phyloP scores from a whole-genome alignment of 2,329 filamentous ascomycete species.

The Pseudopithomyces maydicus region DNA sequence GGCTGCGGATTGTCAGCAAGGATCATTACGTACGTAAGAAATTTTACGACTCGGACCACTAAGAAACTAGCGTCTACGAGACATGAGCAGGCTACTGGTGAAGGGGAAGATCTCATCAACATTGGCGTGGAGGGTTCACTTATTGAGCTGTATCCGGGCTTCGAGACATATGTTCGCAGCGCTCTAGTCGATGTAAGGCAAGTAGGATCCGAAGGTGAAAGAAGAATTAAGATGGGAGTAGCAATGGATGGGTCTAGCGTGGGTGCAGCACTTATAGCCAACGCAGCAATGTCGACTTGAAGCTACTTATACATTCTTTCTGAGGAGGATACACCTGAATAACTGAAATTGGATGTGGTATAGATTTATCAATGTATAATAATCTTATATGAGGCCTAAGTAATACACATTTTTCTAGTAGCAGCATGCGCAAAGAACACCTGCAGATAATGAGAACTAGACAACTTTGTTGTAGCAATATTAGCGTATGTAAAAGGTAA shows the following conservation, averaged over 20 bases:
- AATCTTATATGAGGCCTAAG: too few relatives aligned
- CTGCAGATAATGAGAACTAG: too few relatives aligned
- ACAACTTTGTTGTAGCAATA: too few relatives aligned
- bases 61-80: too few relatives aligned
- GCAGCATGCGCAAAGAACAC: too few relatives aligned
- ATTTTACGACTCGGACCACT: slow-evolving; percentile 56
- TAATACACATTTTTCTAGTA: too few relatives aligned
- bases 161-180: slow-evolving; percentile 85
- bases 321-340: too few relatives aligned
- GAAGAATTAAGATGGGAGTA: slow-evolving; percentile 89
- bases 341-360: too few relatives aligned
- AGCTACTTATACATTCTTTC: too few relatives aligned
- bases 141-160: slow-evolving; percentile 94
- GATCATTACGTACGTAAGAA: not conserved
- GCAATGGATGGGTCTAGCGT: slow-evolving; percentile 96
- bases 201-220: slow-evolving; percentile 78
- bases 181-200: slow-evolving; percentile 76
- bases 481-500: too few relatives aligned
- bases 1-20: not conserved
- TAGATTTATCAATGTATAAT: too few relatives aligned
- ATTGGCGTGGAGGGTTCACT: slow-evolving; percentile 93
- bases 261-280: slow-evolving; percentile 90
- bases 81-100: too few relatives aligned
- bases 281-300: not conserved
- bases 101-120: slow-evolving; percentile 74